A percentile compares a stretch with the other conserved stretches of the same genome.
Evolutionary conservation across 257 asterid species (phyloP).

Genomic region (Penstemon davidsonii): DNA sequence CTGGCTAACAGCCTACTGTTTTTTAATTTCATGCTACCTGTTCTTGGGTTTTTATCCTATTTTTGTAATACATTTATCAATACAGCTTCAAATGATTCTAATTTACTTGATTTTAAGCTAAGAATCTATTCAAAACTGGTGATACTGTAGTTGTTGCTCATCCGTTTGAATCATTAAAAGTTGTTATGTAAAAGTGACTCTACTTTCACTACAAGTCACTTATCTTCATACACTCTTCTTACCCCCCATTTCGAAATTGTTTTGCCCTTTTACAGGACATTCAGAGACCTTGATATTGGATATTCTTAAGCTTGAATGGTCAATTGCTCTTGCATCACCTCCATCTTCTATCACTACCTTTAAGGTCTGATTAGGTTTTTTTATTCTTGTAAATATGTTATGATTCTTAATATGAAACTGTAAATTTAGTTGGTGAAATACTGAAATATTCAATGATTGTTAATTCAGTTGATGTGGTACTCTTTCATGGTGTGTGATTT

Average conservation of each 20-base stretch:
- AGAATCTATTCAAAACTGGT: not conserved
- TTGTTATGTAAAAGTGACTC: conserved; percentile 1
- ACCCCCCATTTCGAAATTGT: not conserved
- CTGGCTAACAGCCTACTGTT: conserved; percentile 15
- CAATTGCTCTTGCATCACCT: conserved; percentile 74
- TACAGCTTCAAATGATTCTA: not conserved
- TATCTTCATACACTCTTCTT: conserved; percentile 18
- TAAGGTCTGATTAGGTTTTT: conserved; percentile 56
- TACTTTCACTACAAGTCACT: not conserved
- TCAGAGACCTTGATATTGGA: conserved; percentile 84
- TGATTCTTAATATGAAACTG: conserved; percentile 4
- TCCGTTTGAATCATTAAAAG: not conserved
- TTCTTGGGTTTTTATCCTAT: conserved; percentile 13
- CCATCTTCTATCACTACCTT: conserved; percentile 77
- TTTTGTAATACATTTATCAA: conserved; percentile 1
- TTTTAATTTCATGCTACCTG: conserved; percentile 14
- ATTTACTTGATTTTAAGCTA: conserved; percentile 10
- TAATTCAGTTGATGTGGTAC: not conserved
- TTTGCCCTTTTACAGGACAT: conserved; percentile 56
- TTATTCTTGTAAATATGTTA: conserved; percentile 23
- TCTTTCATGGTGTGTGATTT: not conserved
- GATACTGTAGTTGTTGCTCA: conserved; percentile 4
- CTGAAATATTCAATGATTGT: not conserved
- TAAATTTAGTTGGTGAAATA: not conserved
- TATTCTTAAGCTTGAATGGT: conserved; percentile 88